These are phyloP conservation scores for Yamadazyma diddensiae DNA, from an alignment of 1,139 yeast species.

Conservation along the genomic window DNA sequence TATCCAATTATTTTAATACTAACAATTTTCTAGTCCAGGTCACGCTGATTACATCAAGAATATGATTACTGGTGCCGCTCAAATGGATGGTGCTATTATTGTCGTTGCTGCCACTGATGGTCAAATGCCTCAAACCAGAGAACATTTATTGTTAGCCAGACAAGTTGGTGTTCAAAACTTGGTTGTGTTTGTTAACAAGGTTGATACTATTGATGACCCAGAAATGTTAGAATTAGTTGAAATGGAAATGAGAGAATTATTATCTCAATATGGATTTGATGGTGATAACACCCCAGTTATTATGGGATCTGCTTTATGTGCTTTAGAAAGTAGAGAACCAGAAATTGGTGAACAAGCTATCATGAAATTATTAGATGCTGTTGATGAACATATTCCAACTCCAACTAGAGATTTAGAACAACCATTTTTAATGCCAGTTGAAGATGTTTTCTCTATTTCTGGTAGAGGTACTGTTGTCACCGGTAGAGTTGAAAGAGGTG, in stretches of 20 bases:
- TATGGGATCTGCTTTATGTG: constrained; percentile 98
- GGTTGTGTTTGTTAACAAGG: constrained; percentile 97
- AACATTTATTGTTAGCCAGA: constrained; percentile 95
- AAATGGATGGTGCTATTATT: constrained; percentile 99
- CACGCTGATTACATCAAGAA: constrained; percentile 98
- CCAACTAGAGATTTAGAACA: constrained; percentile 95
- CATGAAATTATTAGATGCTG: constrained; percentile 80
- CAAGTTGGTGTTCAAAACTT: constrained; percentile 98
- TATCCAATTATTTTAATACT: no score
- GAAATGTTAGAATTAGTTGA: constrained; percentile 99
- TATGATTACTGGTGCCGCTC: constrained; percentile 99
- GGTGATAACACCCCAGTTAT: constrained; percentile 98
- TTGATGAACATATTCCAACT: constrained; percentile 93
- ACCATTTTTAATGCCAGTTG: constrained; percentile 96
- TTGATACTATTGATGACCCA: constrained; percentile 95
- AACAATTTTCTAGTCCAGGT: no score
- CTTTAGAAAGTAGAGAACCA: constrained; percentile 82
- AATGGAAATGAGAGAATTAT: constrained; percentile 99
- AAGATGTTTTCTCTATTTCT: constrained; percentile 95
- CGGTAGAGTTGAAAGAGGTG: constrained; percentile 98
- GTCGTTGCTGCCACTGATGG: constrained; percentile 99
- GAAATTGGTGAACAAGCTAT: constrained; percentile 92
- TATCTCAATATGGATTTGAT: constrained; percentile 88
- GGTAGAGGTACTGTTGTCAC: constrained; percentile 99
- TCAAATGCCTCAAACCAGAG: constrained; percentile 99